Conservation (phyloP, 2,329 filamentous ascomycete species). For the Penicillium crustosum region DNA sequence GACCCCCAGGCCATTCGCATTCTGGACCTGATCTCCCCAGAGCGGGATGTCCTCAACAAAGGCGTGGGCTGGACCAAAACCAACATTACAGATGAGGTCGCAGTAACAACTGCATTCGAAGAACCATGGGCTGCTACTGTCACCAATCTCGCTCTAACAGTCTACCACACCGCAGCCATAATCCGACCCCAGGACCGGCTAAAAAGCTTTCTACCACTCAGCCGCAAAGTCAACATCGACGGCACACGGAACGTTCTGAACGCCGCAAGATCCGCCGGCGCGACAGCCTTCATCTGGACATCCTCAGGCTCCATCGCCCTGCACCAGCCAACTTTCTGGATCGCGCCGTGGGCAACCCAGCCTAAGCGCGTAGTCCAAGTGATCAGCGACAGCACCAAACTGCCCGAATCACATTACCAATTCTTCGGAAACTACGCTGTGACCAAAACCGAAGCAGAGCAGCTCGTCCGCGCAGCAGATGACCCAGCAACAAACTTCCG, state of each 20-base stretch:
- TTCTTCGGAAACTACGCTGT: conserved; percentile 54
- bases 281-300: conserved; percentile 54
- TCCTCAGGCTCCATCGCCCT: conserved; percentile 53
- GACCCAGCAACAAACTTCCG: conserved; percentile 43
- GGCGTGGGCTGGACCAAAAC: conserved; percentile 50
- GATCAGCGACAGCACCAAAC: conserved; percentile 44
- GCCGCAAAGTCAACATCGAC: conserved; percentile 51
- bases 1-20: conserved; percentile 54
- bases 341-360: conserved; percentile 45
- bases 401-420: conserved; percentile 41
- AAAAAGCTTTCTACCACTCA: conserved; percentile 46
- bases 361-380: conserved; percentile 49
- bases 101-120: conserved; percentile 49
- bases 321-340: conserved; percentile 45
- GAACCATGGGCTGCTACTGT: conserved; percentile 48
- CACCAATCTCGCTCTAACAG: conserved; percentile 51
- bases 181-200: conserved; percentile 55
- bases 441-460: conserved; percentile 55
- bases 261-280: conserved; percentile 49
- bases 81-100: conserved; percentile 51
- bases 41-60: conserved; percentile 44
- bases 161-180: conserved; percentile 58
- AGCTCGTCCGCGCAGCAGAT: conserved; percentile 50
- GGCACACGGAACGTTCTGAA: conserved; percentile 53
- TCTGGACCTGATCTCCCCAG: conserved; percentile 51